phyloP scores from a whole-genome alignment of 495 filamentous ascomycete genomes.

The Penicillium crystallinum region DNA sequence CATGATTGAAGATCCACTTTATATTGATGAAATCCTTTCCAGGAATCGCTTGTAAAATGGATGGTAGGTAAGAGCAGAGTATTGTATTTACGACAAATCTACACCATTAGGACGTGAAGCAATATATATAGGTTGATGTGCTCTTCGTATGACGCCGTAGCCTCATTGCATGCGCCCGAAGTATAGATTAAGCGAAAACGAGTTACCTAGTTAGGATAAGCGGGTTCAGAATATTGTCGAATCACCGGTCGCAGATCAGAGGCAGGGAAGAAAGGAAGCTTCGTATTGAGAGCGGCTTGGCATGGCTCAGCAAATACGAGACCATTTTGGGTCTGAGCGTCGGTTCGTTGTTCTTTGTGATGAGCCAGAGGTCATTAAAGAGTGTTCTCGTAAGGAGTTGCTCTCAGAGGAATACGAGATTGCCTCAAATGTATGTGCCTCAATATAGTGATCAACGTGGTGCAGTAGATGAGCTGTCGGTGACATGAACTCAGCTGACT shows the following conservation, averaged over 20 bases:
- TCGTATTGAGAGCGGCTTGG: conserved; percentile 2
- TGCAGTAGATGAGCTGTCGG: background rate
- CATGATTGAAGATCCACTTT: conserved; percentile 7
- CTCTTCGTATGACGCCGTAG: background rate
- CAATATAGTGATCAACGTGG: too few relatives aligned
- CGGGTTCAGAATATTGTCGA: background rate
- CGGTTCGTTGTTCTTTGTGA: background rate
- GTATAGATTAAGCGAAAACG: conserved; percentile 20
- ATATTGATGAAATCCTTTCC: too few relatives aligned
- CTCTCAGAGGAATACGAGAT: background rate
- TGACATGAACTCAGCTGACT: background rate
- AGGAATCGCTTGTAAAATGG: too few relatives aligned
- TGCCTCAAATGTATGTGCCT: background rate
- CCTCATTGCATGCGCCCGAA: background rate
- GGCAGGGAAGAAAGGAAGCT: background rate
- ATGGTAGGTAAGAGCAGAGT: too few relatives aligned
- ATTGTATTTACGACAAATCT: too few relatives aligned
- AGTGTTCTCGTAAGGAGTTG: too few relatives aligned
- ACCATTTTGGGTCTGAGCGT: background rate
- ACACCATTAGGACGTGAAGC: background rate
- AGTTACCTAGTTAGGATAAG: conserved; percentile 12
- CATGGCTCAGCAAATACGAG: conserved; percentile 16
- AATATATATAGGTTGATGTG: background rate
- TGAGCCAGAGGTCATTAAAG: too few relatives aligned
- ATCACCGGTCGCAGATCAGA: background rate